Evolutionary conservation across 208 protist species (phyloP), one percentile per base, ranked within the genome.

Genomic region (Leishmania amazonensis): DNA sequence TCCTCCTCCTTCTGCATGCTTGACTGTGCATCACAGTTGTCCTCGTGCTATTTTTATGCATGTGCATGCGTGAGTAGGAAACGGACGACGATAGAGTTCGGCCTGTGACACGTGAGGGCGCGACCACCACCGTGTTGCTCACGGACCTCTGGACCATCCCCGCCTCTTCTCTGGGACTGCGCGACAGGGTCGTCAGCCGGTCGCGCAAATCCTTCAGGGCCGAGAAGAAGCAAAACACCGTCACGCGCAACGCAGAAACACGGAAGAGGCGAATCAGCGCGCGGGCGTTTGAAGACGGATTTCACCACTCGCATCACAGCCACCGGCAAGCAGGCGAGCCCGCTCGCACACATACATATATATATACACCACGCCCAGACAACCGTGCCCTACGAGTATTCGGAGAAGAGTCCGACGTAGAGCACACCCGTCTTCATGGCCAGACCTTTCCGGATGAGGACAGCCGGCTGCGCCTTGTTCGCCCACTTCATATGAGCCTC

Each of bases 391-490:
- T 76, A 85, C 24, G 76, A 84, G 68, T 91, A 88, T 78, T 93
- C 87, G 2, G 88, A 89, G 81, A 97, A 97, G n/a, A 97, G 83
- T 19, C 86, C 86, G 15, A 81, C 53, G 60, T 97, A 97, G 15
- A 97, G 74, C 15, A 93, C 82, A 38, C 94, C 94, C 2, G 78
- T 90, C 76, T 95, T 95, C 92, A 97, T 97, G 38, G 93, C 94
- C 70, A 97, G 84, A 17, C 93, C 94, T 80, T 95, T 95, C 17
- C 94, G 87, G n/a, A 97, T 88, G 74, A 95, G 84, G 45, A 81
- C 75, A 1, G 88, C 91, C 40, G 93, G 84, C 81, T 96, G 94
- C 28, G 90, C 78, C 68, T 80, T 83, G 58, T 88, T 75, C 1
- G 90, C 51, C 65, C 82, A 91, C 79, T 93, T 89, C 77, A 96